Evolutionary conservation across 176 grass and related monocot genomes (phyloP), one percentile per base, ranked within the genome.

Genomic region (Eragrostis nindensis): DNA sequence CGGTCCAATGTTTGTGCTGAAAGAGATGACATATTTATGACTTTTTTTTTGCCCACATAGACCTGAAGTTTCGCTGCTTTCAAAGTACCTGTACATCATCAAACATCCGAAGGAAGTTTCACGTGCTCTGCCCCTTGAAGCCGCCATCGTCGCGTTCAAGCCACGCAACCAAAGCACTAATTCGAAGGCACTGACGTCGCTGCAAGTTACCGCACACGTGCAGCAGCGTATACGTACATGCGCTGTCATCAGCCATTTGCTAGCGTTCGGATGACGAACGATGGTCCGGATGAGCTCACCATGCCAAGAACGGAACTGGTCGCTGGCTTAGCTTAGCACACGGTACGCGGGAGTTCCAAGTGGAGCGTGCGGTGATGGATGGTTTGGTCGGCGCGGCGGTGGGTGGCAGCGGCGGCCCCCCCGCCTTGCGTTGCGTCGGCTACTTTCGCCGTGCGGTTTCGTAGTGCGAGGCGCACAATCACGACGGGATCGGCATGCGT

Each of bases 391-490:
- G 56, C 11, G 59, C 25, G 25, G 59, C 10, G 27, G 11, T 3
- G 38, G 45, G 62, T 32, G 62, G 63, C 63, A 16, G 0, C n/a
- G n/a, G n/a, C n/a, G n/a, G n/a, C n/a, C n/a, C n/a, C n/a, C n/a
- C n/a, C n/a, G n/a, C n/a, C n/a, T n/a, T n/a, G n/a, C n/a, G 3
- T 36, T 42, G 32, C 71, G 45, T 39, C 62, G 71, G 5, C 30
- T 44, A 25, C 71, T 29, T 69, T 5, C 21, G 10, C 49, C 49
- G 13, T 45, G 39, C 78, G 22, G 38, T 26, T 46, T 17, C 63
- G 14, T 49, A 41, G n/a, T 70, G 74, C 75, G 32, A 11, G 60
- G 14, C 32, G 56, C 54, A 52, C 43, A 55, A 78, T 78, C 22
- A 6, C 55, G 74, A 85, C 45, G 74, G 74, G 43, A 26, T 69